Conservation (phyloP, 2,329 filamentous ascomycete species). For the Fusarium sp. region DNA sequence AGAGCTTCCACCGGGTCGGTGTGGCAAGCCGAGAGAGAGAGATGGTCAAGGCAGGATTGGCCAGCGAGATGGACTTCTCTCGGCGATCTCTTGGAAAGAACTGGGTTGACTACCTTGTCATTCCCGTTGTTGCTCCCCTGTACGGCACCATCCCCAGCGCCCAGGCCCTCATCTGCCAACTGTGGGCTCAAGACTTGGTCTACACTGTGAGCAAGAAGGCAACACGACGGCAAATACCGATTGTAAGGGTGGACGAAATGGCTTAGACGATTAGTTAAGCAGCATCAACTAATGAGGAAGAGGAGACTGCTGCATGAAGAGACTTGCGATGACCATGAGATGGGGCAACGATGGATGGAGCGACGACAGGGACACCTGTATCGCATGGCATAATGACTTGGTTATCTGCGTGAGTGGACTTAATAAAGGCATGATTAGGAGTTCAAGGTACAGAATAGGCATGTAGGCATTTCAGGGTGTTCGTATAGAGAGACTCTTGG, state of each 20-base stretch:
- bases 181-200: conserved; percentile 76
- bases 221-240: conserved; percentile 62
- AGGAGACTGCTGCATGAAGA: neutral
- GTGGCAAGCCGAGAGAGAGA: conserved; percentile 71
- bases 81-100: conserved; percentile 67
- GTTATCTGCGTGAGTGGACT: neutral
- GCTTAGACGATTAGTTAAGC: conserved; percentile 48
- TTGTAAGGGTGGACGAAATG: conserved; percentile 57
- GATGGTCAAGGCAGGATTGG: conserved; percentile 73
- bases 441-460: conserved; percentile 8
- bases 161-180: conserved; percentile 76
- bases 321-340: neutral
- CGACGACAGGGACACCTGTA: neutral
- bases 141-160: conserved; percentile 76
- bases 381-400: conserved; percentile 8
- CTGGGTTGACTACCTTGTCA: conserved; percentile 71
- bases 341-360: neutral
- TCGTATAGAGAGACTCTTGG: conserved; percentile 9
- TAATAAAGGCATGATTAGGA: neutral
- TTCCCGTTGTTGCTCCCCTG: conserved; percentile 74
- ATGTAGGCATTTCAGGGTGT: conserved; percentile 6
- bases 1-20: conserved; percentile 73
- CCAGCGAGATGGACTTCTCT: conserved; percentile 75
- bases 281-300: neutral
- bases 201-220: conserved; percentile 81